Evolutionary conservation across 176 grass and related monocot species (phyloP), one percentile per base, ranked within the genome.

Genomic region (Hyparrhenia diplandra): DNA sequence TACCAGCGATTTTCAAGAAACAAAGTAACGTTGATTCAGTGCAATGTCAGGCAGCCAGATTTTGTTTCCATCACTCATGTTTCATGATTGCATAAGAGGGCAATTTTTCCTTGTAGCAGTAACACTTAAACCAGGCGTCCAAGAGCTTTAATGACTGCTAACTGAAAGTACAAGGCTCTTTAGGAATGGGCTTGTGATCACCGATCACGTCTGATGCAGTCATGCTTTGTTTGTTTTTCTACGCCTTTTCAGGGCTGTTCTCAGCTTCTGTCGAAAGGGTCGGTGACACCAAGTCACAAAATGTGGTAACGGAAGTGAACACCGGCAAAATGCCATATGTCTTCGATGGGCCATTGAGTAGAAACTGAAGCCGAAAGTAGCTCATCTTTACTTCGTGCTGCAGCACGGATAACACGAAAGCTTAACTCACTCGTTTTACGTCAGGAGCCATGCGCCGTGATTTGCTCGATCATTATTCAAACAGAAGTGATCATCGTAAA

Each of bases 341-440:
- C 27, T 29, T 55, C 14, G 3, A 41, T 5, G 4, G 64, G 30
- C 23, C 10, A 3, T 62, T 64, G 4, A 54, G 51, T 21, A 54
- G 51, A 21, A 70, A 55, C 30, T 64, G 75, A 74, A 63, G 63
- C 86, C 60, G 60, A 83, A 88, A 84, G 75, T 46, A 24, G 27
- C 13, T 6, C 47, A 16, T 69, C 71, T 63, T 79, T 74, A 45
- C 68, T 67, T 88, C 27, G 8, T 12, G 10, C 25, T 10, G 67
- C 17, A 79, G 18, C 52, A 68, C 81, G 4, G 36, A n/a, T 52
- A 8, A 35, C 7, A 42, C 67, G 54, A n/a, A 4, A 24, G 49
- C 75, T 84, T 25, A 55, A 64, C 17, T 29, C 41, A 18, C 58
- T 45, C 60, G 10, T 34, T 65, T 82, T 64, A 87, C 79, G 73